Percentiles rank a stretch among this genome's conserved stretches.
These are phyloP conservation scores for Flaveria brownii DNA, from an alignment of 129 eudicot genomes.

Conservation along the genomic window DNA sequence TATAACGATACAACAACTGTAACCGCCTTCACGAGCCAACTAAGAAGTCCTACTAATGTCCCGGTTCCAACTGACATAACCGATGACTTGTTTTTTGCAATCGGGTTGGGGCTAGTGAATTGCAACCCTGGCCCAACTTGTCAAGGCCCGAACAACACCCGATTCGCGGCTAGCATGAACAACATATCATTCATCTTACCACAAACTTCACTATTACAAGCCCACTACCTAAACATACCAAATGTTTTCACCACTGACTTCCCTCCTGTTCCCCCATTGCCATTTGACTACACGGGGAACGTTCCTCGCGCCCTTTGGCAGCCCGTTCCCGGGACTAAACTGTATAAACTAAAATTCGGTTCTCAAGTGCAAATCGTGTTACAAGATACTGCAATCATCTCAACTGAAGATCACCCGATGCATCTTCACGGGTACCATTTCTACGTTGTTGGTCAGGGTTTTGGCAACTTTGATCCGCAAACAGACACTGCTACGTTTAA, in stretches of 20 bases:
- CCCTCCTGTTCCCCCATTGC: conserved; percentile 61
- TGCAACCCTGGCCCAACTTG: conserved; percentile 69
- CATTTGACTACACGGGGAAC: conserved; percentile 75
- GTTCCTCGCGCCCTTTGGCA: conserved; percentile 69
- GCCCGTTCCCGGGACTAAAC: conserved; percentile 53
- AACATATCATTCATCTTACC: conserved; percentile 71
- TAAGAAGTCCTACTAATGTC: conserved; percentile 48
- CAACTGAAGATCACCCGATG: conserved; percentile 65
- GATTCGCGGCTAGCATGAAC: conserved; percentile 80
- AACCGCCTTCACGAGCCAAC: conserved; percentile 50
- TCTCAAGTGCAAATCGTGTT: conserved; percentile 56
- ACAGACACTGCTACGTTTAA: conserved; percentile 52
- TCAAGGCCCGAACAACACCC: conserved; percentile 76
- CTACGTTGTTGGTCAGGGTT: conserved; percentile 64
- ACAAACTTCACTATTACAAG: conserved; percentile 54
- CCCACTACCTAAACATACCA: conserved; percentile 53
- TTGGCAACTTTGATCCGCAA: conserved; percentile 60
- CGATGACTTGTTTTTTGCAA: conserved; percentile 52
- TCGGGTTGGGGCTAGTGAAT: conserved; percentile 60
- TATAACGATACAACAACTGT: conserved; percentile 69
- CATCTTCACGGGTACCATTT: conserved; percentile 77
- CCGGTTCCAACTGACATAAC: conserved; percentile 56
- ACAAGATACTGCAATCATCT: conserved; percentile 57
- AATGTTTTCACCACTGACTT: conserved; percentile 70
- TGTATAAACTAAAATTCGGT: conserved; percentile 61